Base-by-base conservation (phyloP, 306 rosid species). In the Vigna radiata region DNA sequence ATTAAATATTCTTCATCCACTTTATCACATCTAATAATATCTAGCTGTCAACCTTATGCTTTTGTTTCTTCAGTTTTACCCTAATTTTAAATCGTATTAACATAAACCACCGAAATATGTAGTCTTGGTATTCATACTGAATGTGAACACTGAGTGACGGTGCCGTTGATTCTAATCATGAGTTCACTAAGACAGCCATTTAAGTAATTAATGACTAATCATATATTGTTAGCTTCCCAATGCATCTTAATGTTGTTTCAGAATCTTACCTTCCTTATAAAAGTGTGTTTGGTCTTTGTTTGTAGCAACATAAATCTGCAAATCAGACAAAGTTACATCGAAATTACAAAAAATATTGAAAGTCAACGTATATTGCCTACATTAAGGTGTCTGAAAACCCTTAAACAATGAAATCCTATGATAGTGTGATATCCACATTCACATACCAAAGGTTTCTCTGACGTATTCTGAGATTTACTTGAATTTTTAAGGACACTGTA, bases 121-220 rank as follows among this genome's bases (percentile, higher is more conserved):
- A 53, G 67, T 52, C 61, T 73, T 53, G 11, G 16, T 46, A 73
- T 46, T 19, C 56, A 37, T 6, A 37, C 8, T 43, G 19, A 68
- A 66, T 68, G 79, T 23, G 77, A 80, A 90, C 76, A 63, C 55
- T 23, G 17, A 4, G 68, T 8, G 80, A 67, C 78, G 86, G 84
- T 70, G 79, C 80, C 81, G 76, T 85, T 71, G 82, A 77, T 79
- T 71, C 43, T 85, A 84, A 87, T 84, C 85, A 86, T 78, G 80
- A 70, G 88, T 83, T 80, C 82, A 88, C 88, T 33, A 77, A 59
- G 79, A 79, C 82, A 36, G 25, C 1, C 16, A 78, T 59, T 81
- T 75, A n/a, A 64, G 33, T 72, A 73, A 54, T 54, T 72, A 73
- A 19, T 54, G 6, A 59, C 41, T 59, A 59, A 74, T 58, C 19